phyloP scores from a whole-genome alignment of 2,329 filamentous ascomycete species.

The Kalmusia sp. region DNA sequence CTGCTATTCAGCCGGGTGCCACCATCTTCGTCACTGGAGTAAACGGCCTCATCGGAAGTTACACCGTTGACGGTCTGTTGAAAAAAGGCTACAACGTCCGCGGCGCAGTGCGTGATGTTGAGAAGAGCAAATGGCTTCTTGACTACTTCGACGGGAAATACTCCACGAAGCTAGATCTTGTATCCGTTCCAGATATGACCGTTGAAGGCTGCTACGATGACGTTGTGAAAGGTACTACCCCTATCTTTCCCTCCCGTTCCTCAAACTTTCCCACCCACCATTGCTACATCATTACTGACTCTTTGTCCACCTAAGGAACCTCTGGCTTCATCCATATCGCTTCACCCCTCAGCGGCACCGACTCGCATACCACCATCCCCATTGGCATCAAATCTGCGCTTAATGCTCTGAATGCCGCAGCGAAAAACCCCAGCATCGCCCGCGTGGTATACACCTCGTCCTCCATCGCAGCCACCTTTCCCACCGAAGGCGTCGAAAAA shows the following conservation, averaged over 20 bases:
- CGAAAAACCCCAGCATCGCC: slow-evolving; percentile 50
- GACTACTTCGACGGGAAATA: slow-evolving; percentile 38
- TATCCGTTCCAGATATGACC: slow-evolving; percentile 38
- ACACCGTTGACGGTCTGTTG: slow-evolving; percentile 41
- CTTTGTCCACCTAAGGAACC: slow-evolving; percentile 20
- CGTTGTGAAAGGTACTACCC: slow-evolving; percentile 32
- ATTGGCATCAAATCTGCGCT: slow-evolving; percentile 45
- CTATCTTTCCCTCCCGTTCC: not conserved
- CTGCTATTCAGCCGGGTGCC: slow-evolving; percentile 29
- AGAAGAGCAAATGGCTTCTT: slow-evolving; percentile 37
- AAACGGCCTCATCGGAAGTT: slow-evolving; percentile 44
- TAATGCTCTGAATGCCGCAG: slow-evolving; percentile 51
- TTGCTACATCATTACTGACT: not conserved
- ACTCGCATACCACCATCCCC: slow-evolving; percentile 51
- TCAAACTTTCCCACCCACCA: not conserved
- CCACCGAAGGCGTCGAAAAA: slow-evolving; percentile 41
- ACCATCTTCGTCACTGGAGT: slow-evolving; percentile 45
- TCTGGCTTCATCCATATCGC: slow-evolving; percentile 57
- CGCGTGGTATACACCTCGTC: slow-evolving; percentile 55
- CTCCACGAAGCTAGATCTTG: slow-evolving; percentile 34
- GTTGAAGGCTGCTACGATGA: slow-evolving; percentile 33
- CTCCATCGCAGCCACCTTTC: slow-evolving; percentile 43
- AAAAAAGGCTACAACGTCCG: slow-evolving; percentile 43
- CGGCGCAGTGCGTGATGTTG: slow-evolving; percentile 38
- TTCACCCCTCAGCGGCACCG: slow-evolving; percentile 47